phyloP scores from a whole-genome alignment of 2,329 filamentous ascomycete species.

The Mycogone perniciosa region DNA sequence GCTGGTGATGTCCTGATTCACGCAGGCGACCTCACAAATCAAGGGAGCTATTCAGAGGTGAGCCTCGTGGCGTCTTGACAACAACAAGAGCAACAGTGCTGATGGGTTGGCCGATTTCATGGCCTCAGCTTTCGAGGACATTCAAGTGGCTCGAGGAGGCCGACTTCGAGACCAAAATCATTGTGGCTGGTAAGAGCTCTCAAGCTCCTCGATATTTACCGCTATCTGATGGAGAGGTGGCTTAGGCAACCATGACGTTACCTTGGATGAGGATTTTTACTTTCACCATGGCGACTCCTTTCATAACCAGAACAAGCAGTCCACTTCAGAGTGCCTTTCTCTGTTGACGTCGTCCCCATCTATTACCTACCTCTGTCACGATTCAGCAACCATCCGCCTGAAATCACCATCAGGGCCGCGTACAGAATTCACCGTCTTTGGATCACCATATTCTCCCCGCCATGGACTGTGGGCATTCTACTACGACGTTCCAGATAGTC shows the following conservation, averaged over 20 bases:
- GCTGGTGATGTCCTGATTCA: conserved; percentile 69
- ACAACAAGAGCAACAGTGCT: background rate
- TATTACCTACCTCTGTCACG: conserved; percentile 61
- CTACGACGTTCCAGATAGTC: conserved; percentile 38
- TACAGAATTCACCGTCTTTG: conserved; percentile 61
- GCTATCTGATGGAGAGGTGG: background rate
- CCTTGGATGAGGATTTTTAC: conserved; percentile 60
- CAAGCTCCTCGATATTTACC: too few species aligned
- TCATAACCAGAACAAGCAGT: conserved; percentile 51
- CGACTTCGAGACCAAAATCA: conserved; percentile 63
- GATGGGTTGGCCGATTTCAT: background rate
- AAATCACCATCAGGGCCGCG: conserved; percentile 45
- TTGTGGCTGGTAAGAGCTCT: conserved; percentile 53
- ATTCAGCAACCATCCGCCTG: conserved; percentile 48
- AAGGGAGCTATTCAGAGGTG: conserved; percentile 55
- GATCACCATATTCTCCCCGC: conserved; percentile 59
- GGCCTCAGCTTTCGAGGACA: conserved; percentile 46
- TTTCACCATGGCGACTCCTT: conserved; percentile 44
- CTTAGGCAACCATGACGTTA: conserved; percentile 68
- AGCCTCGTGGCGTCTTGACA: background rate
- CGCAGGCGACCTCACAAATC: conserved; percentile 70
- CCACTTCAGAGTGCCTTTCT: conserved; percentile 44
- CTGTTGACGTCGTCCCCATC: conserved; percentile 48
- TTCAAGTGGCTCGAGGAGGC: conserved; percentile 62
- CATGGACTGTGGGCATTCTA: conserved; percentile 60